Evolutionary conservation across 2,329 filamentous ascomycete genomes (phyloP).

Genomic region (Lasiodiplodia theobromae): DNA sequence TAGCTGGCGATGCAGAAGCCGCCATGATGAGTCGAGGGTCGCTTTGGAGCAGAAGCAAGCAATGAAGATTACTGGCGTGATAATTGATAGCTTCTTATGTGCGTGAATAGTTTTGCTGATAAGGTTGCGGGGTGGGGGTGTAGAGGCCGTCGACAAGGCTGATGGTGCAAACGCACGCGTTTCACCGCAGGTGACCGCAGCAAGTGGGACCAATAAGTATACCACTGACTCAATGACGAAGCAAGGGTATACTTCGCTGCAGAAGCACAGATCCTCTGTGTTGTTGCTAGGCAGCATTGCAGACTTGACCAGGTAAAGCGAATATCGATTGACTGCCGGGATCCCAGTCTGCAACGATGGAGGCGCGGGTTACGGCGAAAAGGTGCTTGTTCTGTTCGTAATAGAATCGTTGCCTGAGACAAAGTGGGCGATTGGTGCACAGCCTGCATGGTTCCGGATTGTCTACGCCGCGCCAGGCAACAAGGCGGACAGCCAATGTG

Average conservation of each 20-base stretch:
- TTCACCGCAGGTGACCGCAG: slow-evolving; percentile 2
- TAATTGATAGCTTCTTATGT: not conserved
- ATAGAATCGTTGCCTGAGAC: not conserved
- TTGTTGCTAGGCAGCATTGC: not conserved
- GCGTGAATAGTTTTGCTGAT: not conserved
- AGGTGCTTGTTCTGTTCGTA: not conserved
- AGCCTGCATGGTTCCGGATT: not conserved
- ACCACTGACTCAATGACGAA: not conserved
- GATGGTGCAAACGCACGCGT: slow-evolving; percentile 6
- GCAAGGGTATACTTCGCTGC: not conserved
- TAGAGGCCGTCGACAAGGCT: not conserved
- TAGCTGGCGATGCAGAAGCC: not conserved
- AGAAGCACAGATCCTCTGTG: not conserved
- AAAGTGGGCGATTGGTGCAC: not conserved
- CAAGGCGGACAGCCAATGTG: slow-evolving; percentile 2
- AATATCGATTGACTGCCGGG: not conserved
- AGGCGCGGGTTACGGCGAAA: not conserved
- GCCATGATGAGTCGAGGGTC: not conserved
- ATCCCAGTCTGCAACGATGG: not conserved
- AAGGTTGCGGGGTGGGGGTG: not conserved
- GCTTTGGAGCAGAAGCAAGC: too few relatives aligned
- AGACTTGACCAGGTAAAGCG: not conserved
- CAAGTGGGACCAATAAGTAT: not conserved
- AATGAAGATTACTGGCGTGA: too few relatives aligned
- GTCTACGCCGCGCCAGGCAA: slow-evolving; percentile 7